Base-by-base conservation (phyloP, 1,284 basidiomycete genomes). In the Malassezia obtusa region DNA sequence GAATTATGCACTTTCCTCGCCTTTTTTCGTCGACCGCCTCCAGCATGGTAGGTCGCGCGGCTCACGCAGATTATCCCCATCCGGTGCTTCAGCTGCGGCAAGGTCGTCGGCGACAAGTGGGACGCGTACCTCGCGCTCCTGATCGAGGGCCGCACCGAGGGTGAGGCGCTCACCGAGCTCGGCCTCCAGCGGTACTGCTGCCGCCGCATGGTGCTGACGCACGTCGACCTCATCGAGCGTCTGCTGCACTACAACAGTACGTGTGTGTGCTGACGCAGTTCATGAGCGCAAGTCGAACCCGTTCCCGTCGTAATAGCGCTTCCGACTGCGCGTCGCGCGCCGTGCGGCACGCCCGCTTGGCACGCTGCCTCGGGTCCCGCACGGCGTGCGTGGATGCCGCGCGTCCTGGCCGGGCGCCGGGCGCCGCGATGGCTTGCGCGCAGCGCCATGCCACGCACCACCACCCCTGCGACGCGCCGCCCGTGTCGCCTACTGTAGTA, bases 191-290 rank as follows among this genome's bases (percentile, higher is more conserved):
- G 92, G 54, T 96, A 96, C 76, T 96, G 91, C 77, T 96, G 92
- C 77, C 81, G 92, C 43, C 82, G 92, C 50, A 98, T 98, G 92
- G 88, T 98, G 11, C 78, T 96, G 51, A 96, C 92, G 0, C 92
- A 98, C 74, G 90, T 95, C 58, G 91, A 95, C 76, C 79, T 95
- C 57, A 94, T 95, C 64, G 90, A 95, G 76, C 95, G 94, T 76
- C 80, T 94, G 17, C 78, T 95, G 24, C 88, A 92, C 69, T 95
- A 94, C 77, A 94, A 92, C 77, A 89, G 90, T 94, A 62, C 68
- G 89, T 82, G 25, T 15, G 21, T 40, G 38, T 11, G 28, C 30
- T 45, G 30, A 43, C 41, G 25, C 17, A 53, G 55, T 58, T 37
- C 58, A 52, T 32, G 58, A 56, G 26, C 58, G 54, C 44, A 56